phyloP scores from a whole-genome alignment of 352 stramenopile species.

The Phytopythium delawarense region DNA sequence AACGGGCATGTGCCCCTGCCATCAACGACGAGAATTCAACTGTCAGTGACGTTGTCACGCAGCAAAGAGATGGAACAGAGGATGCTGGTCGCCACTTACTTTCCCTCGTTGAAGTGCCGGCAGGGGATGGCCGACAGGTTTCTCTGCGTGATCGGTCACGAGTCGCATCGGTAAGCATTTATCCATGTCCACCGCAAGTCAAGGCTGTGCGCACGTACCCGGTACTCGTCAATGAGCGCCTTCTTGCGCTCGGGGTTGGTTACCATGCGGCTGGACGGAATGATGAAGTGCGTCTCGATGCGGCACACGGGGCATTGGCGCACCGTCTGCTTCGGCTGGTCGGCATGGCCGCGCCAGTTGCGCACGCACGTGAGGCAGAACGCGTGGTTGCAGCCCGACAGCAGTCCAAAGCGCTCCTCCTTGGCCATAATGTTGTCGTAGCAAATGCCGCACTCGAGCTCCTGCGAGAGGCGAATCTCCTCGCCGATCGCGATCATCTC shows the following conservation, averaged over 20 bases:
- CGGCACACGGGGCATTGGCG: constrained; percentile 75
- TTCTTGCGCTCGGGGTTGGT: constrained; percentile 59
- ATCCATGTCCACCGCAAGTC: not conserved
- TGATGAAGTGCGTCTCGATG: constrained; percentile 78
- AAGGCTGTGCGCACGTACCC: constrained; percentile 23
- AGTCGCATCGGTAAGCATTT: constrained; percentile 4
- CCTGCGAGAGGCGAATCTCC: constrained; percentile 57
- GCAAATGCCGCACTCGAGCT: constrained; percentile 85
- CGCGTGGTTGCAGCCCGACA: constrained; percentile 75
- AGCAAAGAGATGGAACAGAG: not conserved
- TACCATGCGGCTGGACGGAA: constrained; percentile 81
- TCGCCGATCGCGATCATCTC: constrained; percentile 52
- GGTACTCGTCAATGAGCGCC: constrained; percentile 64
- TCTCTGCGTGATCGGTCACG: constrained; percentile 20
- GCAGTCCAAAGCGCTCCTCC: constrained; percentile 74
- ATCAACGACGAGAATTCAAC: not conserved
- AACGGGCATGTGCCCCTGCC: constrained; percentile 75
- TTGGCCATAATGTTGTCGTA: constrained; percentile 75
- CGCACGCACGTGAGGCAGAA: constrained; percentile 84
- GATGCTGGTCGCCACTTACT: constrained; percentile 19
- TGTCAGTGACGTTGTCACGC: not conserved
- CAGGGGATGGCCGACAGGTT: constrained; percentile 77
- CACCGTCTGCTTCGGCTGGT: constrained; percentile 77
- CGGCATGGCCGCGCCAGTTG: constrained; percentile 59
- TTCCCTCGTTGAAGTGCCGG: constrained; percentile 79